Percentiles rank a stretch among this genome's conserved stretches.
These are phyloP conservation scores for Kondoa malvinella DNA, from an alignment of 768 basidiomycete species.

Conservation along the genomic window DNA sequence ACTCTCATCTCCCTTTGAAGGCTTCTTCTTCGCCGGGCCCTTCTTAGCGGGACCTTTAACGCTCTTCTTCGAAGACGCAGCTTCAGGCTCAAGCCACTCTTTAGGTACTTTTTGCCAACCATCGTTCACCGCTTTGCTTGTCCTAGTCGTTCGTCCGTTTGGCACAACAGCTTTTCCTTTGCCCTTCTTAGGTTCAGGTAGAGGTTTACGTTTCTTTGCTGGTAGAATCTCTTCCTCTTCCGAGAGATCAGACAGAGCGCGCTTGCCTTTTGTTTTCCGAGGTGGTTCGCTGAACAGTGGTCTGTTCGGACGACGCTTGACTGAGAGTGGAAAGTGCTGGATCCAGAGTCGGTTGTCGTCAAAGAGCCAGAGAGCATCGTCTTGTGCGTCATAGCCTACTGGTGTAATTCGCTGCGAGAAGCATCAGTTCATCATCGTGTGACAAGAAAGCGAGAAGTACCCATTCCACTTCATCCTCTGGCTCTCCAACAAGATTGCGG, in stretches of 20 bases:
- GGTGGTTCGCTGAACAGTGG: too few species aligned
- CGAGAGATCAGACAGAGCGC: conserved; percentile 25
- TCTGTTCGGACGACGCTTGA: too few species aligned
- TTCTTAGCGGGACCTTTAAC: not conserved
- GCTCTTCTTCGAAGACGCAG: not conserved
- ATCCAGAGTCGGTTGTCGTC: conserved; percentile 76
- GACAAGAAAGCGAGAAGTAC: conserved; percentile 33
- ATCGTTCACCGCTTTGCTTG: conserved; percentile 3
- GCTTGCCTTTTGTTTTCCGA: conserved; percentile 11
- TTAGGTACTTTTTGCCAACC: conserved; percentile 28
- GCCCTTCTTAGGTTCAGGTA: too few species aligned
- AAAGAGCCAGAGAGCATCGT: conserved; percentile 70
- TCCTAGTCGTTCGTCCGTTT: not conserved
- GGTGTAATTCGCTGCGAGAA: conserved; percentile 56
- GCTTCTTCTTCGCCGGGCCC: conserved; percentile 4
- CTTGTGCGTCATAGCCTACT: conserved; percentile 61
- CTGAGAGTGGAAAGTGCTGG: conserved; percentile 49
- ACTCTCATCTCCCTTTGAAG: conserved; percentile 8
- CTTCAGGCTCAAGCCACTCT: conserved; percentile 15
- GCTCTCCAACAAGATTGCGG: conserved; percentile 50
- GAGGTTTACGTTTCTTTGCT: conserved; percentile 50
- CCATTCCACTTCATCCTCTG: conserved; percentile 62
- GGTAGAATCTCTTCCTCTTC: conserved; percentile 53
- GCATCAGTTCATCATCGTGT: conserved; percentile 7
- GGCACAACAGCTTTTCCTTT: conserved; percentile 8